Evolutionary conservation across 768 basidiomycete species (phyloP), one percentile per base, ranked within the genome.

Genomic region (Rhodotorula kratochvilovae): DNA sequence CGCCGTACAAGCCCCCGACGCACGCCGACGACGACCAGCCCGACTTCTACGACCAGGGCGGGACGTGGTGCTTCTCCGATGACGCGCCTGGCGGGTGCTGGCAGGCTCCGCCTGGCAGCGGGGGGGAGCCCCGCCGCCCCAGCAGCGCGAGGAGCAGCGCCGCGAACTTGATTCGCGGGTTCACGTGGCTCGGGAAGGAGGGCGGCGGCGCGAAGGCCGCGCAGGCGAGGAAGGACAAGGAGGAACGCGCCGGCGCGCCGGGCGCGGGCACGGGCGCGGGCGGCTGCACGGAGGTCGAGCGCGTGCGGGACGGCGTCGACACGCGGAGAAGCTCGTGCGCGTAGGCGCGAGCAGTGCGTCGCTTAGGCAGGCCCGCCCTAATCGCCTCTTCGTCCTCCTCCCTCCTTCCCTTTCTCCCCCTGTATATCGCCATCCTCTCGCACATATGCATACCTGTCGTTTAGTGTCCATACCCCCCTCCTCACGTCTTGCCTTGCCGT

Each of bases 21-120:
- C 92, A 95, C 80, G 93, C 91, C n/a, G 95, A 98, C 82, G 95
- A 97, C 81, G 91, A 90, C 31, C 91, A 91, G 21, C 87, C 87
- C 74, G 95, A 96, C 82, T 97, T 33, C 19, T n/a, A 62, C 56
- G 73, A 74, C 31, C n/a, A 53, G 4, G 73, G 73, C 2, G 12
- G 64, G 12, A 15, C 33, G 29, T 70, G 69, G 69, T 61, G 65
- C 35, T 70, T 66, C 48, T 48, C 55, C 5, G 21, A 31, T 13
- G 63, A 70, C 16, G 33, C 33, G 21, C 51, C 51, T 3, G 55
- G 36, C 17, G 31, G 50, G 31, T 39, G 35, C 25, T 61, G 63
- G 57, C 58, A 59, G 36, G 43, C 31, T 3, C 46, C 53, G 12
- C 51, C 39, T 6, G 21, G n/a, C n/a, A 35, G 12, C 54, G 53